A percentile compares a stretch with the other conserved stretches of the same genome.
phyloP scores from a whole-genome alignment of 106 monocot genomes.

The Dendrobium huoshanense region DNA sequence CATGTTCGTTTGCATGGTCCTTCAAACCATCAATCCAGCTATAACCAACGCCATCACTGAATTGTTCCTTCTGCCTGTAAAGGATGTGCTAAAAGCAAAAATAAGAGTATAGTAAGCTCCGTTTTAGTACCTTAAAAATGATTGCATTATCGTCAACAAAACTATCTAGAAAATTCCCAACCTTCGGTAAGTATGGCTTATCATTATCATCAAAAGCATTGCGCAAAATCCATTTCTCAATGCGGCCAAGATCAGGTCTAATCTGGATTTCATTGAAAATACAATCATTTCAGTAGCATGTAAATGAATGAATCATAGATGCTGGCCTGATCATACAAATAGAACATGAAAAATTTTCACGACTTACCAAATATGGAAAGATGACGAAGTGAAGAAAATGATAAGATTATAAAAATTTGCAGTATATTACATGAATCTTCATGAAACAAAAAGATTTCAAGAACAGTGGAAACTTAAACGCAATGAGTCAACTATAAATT shows the following conservation, averaged over 20 bases:
- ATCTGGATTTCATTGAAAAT: conserved; percentile 38
- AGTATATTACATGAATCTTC: too few species aligned
- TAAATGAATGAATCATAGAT: background rate
- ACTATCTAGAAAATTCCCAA: conserved; percentile 12
- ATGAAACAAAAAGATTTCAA: too few species aligned
- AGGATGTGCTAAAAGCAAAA: conserved; percentile 69
- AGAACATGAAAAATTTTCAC: too few species aligned
- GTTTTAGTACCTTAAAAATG: background rate
- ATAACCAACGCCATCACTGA: conserved; percentile 97
- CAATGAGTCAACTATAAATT: too few species aligned
- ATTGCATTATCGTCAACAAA: background rate
- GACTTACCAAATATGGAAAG: too few species aligned
- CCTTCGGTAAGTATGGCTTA: conserved; percentile 88
- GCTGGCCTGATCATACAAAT: background rate
- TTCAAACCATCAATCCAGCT: conserved; percentile 99
- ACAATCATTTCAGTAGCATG: background rate
- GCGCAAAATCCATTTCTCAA: conserved; percentile 95
- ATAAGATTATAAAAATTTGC: too few species aligned
- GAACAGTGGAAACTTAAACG: too few species aligned
- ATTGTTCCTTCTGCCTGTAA: conserved; percentile 98
- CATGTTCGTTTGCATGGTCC: conserved; percentile 86
- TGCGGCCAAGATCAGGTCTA: conserved; percentile 65
- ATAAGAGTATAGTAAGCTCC: conserved; percentile 9
- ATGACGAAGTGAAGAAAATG: too few species aligned
- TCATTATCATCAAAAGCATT: conserved; percentile 97